Evolutionary conservation across 805 yeast species (phyloP), one percentile per base, ranked within the genome.

Genomic region (Priceomyces fermenticarens): DNA sequence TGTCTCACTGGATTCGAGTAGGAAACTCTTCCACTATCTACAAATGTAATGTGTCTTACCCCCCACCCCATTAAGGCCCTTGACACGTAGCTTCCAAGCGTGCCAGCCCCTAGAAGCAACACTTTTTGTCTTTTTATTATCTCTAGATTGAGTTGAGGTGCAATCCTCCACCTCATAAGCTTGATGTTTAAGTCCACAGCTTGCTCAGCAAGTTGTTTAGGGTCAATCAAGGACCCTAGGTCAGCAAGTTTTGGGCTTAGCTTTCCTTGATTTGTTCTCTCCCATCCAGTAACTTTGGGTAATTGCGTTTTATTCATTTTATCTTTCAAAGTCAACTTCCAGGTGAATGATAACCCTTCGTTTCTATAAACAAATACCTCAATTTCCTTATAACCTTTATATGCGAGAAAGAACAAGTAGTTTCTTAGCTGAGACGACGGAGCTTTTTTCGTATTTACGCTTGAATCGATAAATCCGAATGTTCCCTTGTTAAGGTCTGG

Each of bases 1-100:
- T 93, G 99, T 38, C 99, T 72, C 0, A 93, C 99, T 0, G 99
- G 99, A 53, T 93, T 93, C 8, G 96, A 87, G 62, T 81, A 88
- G 3, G 97, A 88, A 0, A 95, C 88, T 16, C 76, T 70, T 2
- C 97, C 95, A 58, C 79, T 88, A 60, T 93, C 99, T 2, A 93
- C 91, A 62, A 93, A 81, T 0, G 97, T 85, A 13, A 93, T 83
- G 28, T 80, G 70, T 35, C 88, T 67, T 0, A 90, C 90, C 3
- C 99, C 99, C 99, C 99, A 93, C 1, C 95, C 98, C 60, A 93
- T 58, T 23, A 93, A 63, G 0, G 86, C 84, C 41, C 99, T 72
- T 0, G 95, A 77, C 4, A 93, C 91, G 54, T 91, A 91, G 44
- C 95, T 84, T 0, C 99, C 99, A 6, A 95, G 70, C 2, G 99